Percentiles rank a stretch among this genome's conserved stretches.
Evolutionary conservation across 805 yeast species (phyloP).

Genomic region (Pachysolen tannophilus): DNA sequence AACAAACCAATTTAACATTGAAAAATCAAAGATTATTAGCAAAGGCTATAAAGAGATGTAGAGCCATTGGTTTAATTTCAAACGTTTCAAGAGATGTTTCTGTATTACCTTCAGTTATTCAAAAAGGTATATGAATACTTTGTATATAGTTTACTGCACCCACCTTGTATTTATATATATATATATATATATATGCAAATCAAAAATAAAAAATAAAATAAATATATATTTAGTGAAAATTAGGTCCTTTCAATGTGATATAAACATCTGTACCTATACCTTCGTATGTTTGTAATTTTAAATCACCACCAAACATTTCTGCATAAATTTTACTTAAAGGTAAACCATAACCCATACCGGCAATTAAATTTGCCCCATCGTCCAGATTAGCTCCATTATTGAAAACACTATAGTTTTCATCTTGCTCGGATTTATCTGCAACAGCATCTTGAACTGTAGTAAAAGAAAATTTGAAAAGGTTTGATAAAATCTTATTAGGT

Average conservation of each 20-base stretch:
- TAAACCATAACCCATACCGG: conserved; percentile 95
- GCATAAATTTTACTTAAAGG: conserved; percentile 76
- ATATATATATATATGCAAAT: too few species aligned
- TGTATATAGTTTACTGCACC: too few species aligned
- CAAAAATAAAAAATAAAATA: too few species aligned
- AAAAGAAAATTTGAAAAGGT: conserved; percentile 81
- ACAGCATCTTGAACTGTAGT: conserved; percentile 68
- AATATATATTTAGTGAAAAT: too few species aligned
- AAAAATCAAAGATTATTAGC: conserved; percentile 65
- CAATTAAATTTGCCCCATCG: conserved; percentile 46
- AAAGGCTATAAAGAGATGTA: conserved; percentile 72
- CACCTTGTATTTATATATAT: too few species aligned
- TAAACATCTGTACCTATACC: conserved; percentile 81
- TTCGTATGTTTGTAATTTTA: conserved; percentile 60
- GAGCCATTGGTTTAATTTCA: conserved; percentile 74
- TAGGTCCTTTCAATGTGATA: conserved; percentile 36
- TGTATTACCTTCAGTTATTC: conserved; percentile 14
- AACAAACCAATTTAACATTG: conserved; percentile 57
- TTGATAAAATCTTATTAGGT: conserved; percentile 50
- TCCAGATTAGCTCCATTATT: conserved; percentile 54
- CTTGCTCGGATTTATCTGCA: conserved; percentile 31
- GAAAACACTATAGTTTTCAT: conserved; percentile 50
- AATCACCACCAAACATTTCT: conserved; percentile 62
- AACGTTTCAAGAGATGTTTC: conserved; percentile 59
- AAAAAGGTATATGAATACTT: too few species aligned